Evolutionary conservation across 495 filamentous ascomycete species (phyloP).

Genomic region (Penicillium bovifimosum): DNA sequence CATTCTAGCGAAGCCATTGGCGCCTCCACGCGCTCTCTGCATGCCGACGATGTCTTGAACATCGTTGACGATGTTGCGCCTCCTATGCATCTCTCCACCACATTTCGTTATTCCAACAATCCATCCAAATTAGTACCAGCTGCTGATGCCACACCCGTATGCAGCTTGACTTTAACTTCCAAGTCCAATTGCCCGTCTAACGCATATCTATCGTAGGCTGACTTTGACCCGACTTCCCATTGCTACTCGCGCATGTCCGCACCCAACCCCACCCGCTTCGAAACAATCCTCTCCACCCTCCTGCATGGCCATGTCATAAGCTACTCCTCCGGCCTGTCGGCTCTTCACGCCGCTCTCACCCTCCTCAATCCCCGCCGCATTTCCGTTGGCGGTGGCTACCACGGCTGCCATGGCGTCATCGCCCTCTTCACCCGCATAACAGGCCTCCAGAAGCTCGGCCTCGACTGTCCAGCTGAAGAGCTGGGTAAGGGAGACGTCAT

Average conservation of each 20-base stretch:
- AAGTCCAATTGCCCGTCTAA: background rate
- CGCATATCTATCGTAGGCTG: slow-evolving; percentile 12
- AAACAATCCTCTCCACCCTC: slow-evolving; percentile 68
- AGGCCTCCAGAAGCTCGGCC: slow-evolving; percentile 57
- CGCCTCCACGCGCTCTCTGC: slow-evolving; percentile 66
- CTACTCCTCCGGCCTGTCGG: slow-evolving; percentile 80
- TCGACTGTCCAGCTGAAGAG: slow-evolving; percentile 52
- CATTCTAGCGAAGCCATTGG: slow-evolving; percentile 21
- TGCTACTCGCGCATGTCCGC: slow-evolving; percentile 75
- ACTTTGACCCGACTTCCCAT: slow-evolving; percentile 24
- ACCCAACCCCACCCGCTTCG: slow-evolving; percentile 78
- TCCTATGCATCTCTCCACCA: slow-evolving; percentile 80
- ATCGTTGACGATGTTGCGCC: slow-evolving; percentile 71
- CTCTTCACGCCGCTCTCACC: slow-evolving; percentile 77
- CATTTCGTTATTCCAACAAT: slow-evolving; percentile 71
- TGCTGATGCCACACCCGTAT: slow-evolving; percentile 31
- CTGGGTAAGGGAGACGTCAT: slow-evolving; percentile 74
- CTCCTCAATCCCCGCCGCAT: slow-evolving; percentile 73
- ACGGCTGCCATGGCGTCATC: slow-evolving; percentile 87
- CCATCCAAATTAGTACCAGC: slow-evolving; percentile 54
- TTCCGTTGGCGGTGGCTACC: slow-evolving; percentile 78
- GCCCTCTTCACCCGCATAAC: slow-evolving; percentile 63
- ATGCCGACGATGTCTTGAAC: slow-evolving; percentile 78
- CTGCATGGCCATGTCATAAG: slow-evolving; percentile 63
- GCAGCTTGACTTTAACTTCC: slow-evolving; percentile 1